phyloP scores from a whole-genome alignment of 805 yeast species.

The Lachancea fermentati region DNA sequence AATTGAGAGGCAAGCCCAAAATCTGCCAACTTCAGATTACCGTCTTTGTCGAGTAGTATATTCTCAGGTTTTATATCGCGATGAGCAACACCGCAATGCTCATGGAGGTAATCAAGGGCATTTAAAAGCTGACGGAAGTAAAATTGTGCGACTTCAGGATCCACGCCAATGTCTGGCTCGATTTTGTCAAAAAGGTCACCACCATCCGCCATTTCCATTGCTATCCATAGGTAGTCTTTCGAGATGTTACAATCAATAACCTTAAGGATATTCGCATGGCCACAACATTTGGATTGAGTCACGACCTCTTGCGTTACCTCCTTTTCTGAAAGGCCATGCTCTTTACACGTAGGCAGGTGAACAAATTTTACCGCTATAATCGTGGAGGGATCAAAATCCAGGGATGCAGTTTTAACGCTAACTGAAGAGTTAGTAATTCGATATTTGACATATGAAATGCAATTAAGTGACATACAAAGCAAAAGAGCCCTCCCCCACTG shows the following conservation, averaged over 20 bases:
- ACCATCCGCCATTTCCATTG: slow-evolving; percentile 63
- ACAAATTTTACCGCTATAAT: slow-evolving; percentile 56
- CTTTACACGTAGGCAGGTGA: slow-evolving; percentile 36
- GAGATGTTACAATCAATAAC: slow-evolving; percentile 51
- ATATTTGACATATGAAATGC: not conserved
- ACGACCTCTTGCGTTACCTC: slow-evolving; percentile 48
- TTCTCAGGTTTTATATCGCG: slow-evolving; percentile 77
- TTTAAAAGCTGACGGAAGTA: slow-evolving; percentile 60
- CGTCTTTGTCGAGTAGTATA: slow-evolving; percentile 53
- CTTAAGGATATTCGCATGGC: slow-evolving; percentile 56
- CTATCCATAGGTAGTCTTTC: slow-evolving; percentile 55
- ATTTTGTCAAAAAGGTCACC: slow-evolving; percentile 78
- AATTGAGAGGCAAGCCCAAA: slow-evolving; percentile 69
- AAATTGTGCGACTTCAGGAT: slow-evolving; percentile 59
- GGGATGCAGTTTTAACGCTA: slow-evolving; percentile 47
- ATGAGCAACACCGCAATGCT: slow-evolving; percentile 60
- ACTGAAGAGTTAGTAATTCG: not conserved
- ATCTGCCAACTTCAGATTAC: slow-evolving; percentile 69
- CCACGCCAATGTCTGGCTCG: slow-evolving; percentile 69
- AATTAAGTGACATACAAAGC: slow-evolving; percentile 39
- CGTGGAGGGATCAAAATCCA: slow-evolving; percentile 32
- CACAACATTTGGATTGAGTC: slow-evolving; percentile 52
- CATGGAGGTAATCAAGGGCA: slow-evolving; percentile 57
- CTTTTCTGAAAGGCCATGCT: slow-evolving; percentile 34
- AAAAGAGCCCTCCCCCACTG: slow-evolving; percentile 65